Evolutionary conservation across 2,329 filamentous ascomycete species (phyloP), one percentile per base, ranked within the genome.

Genomic region (Ceratocystis cacaofunesta): DNA sequence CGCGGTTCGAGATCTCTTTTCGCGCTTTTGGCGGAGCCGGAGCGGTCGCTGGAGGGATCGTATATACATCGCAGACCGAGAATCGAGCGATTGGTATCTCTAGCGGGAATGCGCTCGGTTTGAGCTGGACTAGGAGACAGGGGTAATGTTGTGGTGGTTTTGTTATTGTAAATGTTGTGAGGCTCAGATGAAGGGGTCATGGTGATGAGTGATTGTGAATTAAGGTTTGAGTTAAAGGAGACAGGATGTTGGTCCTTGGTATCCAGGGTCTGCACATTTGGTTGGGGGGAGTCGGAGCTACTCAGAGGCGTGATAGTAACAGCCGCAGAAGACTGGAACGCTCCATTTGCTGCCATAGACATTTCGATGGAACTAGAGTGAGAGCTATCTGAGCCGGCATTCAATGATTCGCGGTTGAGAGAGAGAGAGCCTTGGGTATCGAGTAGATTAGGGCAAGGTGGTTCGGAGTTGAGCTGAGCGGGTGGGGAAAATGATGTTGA

Each of bases 381-480:
- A 66, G 88, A 90, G 75, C 85, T 89, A 66, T 85, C 83, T 62
- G 88, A 91, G 71, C 84, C 86, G 70, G 86, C 85, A 74, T 86
- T 87, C 72, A 87, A 80, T 64, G 86, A 81, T 71, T 91, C 87
- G 74, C 83, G 84, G 70, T 82, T 78, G 67, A 79, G 72, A 68
- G 80, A 82, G 69, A 79, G 72, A 68, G 80, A 82, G 69, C 85
- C 84, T 44, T 44, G 57, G 7, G 19, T 28, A 15, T 62, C 65
- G 46, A 43, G 50, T 36, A 52, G 32, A n/a, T 61, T 48, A 28
- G 36, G 32, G n/a, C 32, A 55, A 17, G 32, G 30, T 28, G 32
- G 30, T 28, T 62, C 61, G 41, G 61, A 50, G 41, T 44, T 62
- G 36, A 61, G 48, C 36, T 55, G 46, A 8, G 41, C 25, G 22